Base-by-base conservation (phyloP, 345 rosid species). In the Psidium guajava region DNA sequence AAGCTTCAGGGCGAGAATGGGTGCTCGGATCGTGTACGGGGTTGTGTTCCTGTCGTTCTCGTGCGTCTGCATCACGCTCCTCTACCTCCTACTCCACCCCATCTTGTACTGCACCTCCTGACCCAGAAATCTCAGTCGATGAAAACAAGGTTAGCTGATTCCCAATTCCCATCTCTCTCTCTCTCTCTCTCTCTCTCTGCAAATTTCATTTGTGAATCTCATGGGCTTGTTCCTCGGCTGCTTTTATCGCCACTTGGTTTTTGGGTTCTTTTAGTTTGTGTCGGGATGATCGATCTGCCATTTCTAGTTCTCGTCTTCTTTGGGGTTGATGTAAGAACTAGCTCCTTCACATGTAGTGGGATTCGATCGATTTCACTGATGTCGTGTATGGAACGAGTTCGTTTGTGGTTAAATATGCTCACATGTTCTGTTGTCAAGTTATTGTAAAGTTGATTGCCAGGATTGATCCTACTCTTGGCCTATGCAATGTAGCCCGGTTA, bases 11-110 rank as follows among this genome's bases (percentile, higher is more conserved):
- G 32, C 47, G 49, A 85, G 20, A 16, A 88, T 90, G 93, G 93
- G 12, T 85, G 64, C 88, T 44, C 85, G 92, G 83, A 82, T 89
- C 6, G 86, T 91, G 40, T 93, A 91, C 82, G 92, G 90, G 3
- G 87, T 90, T 80, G 85, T 90, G 49, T 92, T 92, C 87, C 85
- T 91, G 1, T 90, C 91, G 28, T 88, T 91, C 87, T 91, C 93
- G 24, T 92, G 95, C 83, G 83, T 88, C 85, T 92, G 91, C 93
- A 89, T 91, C 94, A 92, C 86, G 94, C 91, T 92, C 36, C 93
- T 93, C 82, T 92, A 91, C 82, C 91, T 93, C 82, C 52, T 91
- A 58, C 94, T 92, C 52, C 88, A 88, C 54, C 94, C 93, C 8
- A 86, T 91, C 86, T 90, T 93, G 90, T 88, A 85, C 90, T 55